Percentiles rank a stretch among this genome's conserved stretches.
Conservation (phyloP, 345 rosid species). For the Dipteronia sinensis region DNA sequence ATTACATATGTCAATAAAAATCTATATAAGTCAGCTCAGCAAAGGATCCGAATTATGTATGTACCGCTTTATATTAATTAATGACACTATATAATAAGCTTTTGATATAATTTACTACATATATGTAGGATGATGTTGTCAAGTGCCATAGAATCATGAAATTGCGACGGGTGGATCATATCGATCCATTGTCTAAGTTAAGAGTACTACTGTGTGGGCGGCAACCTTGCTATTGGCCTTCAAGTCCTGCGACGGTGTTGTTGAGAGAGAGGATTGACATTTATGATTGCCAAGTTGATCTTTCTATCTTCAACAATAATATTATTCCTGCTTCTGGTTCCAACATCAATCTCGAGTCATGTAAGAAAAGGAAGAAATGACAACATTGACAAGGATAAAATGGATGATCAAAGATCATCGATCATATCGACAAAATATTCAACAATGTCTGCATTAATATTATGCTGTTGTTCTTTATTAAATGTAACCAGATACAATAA, state of each 20-base stretch:
- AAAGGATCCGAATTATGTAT: too few relatives aligned
- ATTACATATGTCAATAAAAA: too few relatives aligned
- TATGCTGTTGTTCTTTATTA: background rate
- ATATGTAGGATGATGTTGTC: constrained; percentile 33
- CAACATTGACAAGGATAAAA: background rate
- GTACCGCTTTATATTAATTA: too few relatives aligned
- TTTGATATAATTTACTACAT: background rate
- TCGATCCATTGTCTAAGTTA: constrained; percentile 13
- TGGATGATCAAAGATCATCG: constrained; percentile 2
- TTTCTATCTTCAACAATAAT: constrained; percentile 34
- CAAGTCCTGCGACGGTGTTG: constrained; percentile 65
- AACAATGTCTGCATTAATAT: background rate
- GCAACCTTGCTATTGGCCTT: constrained; percentile 30
- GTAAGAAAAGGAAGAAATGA: constrained; percentile 40
- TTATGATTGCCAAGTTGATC: constrained; percentile 35
- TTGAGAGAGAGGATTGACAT: constrained; percentile 24
- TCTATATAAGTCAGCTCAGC: too few relatives aligned
- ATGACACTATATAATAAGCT: background rate
- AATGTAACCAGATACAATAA: background rate
- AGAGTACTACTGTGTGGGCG: background rate
- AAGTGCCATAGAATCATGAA: constrained; percentile 46
- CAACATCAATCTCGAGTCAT: constrained; percentile 9
- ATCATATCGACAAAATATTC: background rate
- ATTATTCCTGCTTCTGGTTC: constrained; percentile 11
- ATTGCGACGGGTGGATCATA: background rate